Evolutionary conservation across 2,329 filamentous ascomycete genomes (phyloP).

Genomic region (Rhexocercosporidium sp.): DNA sequence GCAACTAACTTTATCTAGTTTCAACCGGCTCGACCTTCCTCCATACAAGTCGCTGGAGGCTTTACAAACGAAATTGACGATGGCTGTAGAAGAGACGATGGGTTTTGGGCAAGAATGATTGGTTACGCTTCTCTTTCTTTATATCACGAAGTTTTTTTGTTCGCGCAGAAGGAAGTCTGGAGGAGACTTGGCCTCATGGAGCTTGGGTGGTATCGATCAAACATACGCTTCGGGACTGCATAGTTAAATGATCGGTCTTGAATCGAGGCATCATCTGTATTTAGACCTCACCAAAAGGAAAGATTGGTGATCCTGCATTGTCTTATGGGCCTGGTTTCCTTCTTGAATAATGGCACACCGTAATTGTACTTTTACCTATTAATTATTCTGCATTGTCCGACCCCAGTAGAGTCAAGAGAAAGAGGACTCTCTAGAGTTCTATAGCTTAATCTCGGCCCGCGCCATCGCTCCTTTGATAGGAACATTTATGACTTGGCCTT

Average conservation of each 20-base stretch:
- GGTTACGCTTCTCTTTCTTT: constrained; percentile 26
- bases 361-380: neutral
- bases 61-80: constrained; percentile 88
- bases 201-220: constrained; percentile 4
- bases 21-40: constrained; percentile 95
- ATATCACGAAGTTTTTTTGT: constrained; percentile 34
- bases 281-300: constrained; percentile 24
- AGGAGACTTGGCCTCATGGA: constrained; percentile 12
- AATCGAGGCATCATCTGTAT: constrained; percentile 29
- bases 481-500: neutral
- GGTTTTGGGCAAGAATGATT: constrained; percentile 93
- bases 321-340: constrained; percentile 2
- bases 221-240: constrained; percentile 20
- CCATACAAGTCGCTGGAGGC: constrained; percentile 89
- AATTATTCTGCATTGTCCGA: neutral
- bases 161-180: constrained; percentile 24
- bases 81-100: constrained; percentile 98
- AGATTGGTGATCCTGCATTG: constrained; percentile 14
- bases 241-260: constrained; percentile 24
- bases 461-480: neutral
- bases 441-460: neutral
- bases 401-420: neutral
- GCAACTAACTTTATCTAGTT: constrained; percentile 58
- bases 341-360: neutral
- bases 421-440: neutral